phyloP scores from a whole-genome alignment of 2,329 filamentous ascomycete genomes.

The Cryoendolithus antarcticus region DNA sequence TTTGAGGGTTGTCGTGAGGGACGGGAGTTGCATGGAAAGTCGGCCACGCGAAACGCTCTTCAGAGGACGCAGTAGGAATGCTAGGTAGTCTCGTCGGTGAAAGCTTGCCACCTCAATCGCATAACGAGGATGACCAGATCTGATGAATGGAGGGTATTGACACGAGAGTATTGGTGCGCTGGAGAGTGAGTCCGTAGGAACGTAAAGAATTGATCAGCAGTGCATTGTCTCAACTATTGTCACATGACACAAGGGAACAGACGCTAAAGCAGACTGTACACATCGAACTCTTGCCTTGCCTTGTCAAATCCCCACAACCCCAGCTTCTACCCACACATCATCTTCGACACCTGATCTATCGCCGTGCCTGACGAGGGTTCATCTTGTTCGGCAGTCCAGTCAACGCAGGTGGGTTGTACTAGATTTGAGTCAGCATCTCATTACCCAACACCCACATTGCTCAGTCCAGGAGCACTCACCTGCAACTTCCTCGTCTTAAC shows the following conservation, averaged over 20 bases:
- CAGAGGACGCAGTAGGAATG: too few species aligned
- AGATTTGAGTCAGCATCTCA: not conserved
- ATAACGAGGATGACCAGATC: too few species aligned
- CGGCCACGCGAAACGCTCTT: too few species aligned
- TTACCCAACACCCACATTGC: too few species aligned
- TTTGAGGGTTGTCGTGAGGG: too few species aligned
- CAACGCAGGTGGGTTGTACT: slow-evolving; percentile 5
- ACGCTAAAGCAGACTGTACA: slow-evolving; percentile 8
- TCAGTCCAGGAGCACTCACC: slow-evolving; percentile 37
- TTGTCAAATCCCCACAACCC: slow-evolving; percentile 3
- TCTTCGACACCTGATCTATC: slow-evolving; percentile 3
- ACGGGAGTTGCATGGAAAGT: too few species aligned
- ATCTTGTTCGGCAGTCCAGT: slow-evolving; percentile 3
- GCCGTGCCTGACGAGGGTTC: slow-evolving; percentile 4
- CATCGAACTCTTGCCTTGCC: slow-evolving; percentile 2
- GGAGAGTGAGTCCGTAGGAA: too few species aligned
- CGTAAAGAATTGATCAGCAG: too few species aligned
- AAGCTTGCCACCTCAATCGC: too few species aligned
- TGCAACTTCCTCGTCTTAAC: slow-evolving; percentile 29
- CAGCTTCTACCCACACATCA: slow-evolving; percentile 1
- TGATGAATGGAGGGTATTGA: too few species aligned
- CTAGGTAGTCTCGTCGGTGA: too few species aligned
- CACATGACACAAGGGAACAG: slow-evolving; percentile 8
- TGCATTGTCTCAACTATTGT: slow-evolving; percentile 4
- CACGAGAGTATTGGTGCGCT: too few species aligned